phyloP scores from a whole-genome alignment of 169 alveolate genomes.

The Plasmodium ovale region DNA sequence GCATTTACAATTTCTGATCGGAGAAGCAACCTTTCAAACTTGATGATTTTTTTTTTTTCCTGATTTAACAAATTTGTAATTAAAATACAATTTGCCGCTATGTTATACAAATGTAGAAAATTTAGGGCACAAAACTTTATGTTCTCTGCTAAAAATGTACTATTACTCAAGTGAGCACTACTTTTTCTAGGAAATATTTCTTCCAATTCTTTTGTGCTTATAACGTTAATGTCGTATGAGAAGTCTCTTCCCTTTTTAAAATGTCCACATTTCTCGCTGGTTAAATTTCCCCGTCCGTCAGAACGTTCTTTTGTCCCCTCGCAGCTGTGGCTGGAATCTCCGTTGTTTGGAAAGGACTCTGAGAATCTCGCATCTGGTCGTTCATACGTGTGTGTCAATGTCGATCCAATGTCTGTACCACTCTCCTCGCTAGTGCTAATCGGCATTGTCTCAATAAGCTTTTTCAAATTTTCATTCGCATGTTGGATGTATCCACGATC shows the following conservation, averaged over 20 bases:
- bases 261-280: background rate
- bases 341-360: background rate
- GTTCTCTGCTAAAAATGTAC: background rate
- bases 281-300: background rate
- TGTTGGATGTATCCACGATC: conserved; percentile 11
- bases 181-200: background rate
- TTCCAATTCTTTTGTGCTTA: conserved; percentile 10
- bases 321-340: no score
- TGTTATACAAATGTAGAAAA: conserved; percentile 14
- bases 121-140: conserved; percentile 31
- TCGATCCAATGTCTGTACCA: background rate
- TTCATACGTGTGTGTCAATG: background rate
- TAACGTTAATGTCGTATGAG: background rate
- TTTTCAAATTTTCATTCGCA: conserved; percentile 42
- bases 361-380: background rate
- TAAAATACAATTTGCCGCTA: conserved; percentile 39
- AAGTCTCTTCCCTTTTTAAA: background rate
- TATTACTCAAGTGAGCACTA: background rate
- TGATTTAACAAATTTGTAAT: conserved; percentile 43
- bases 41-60: conserved; percentile 51
- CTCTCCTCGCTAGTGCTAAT: conserved; percentile 6
- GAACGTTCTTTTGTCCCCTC: background rate
- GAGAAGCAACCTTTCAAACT: conserved; percentile 43
- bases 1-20: conserved; percentile 62
- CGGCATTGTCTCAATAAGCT: conserved; percentile 30